These are phyloP conservation scores for Capsicum baccatum DNA, from an alignment of 257 asterid species.

Conservation along the genomic window DNA sequence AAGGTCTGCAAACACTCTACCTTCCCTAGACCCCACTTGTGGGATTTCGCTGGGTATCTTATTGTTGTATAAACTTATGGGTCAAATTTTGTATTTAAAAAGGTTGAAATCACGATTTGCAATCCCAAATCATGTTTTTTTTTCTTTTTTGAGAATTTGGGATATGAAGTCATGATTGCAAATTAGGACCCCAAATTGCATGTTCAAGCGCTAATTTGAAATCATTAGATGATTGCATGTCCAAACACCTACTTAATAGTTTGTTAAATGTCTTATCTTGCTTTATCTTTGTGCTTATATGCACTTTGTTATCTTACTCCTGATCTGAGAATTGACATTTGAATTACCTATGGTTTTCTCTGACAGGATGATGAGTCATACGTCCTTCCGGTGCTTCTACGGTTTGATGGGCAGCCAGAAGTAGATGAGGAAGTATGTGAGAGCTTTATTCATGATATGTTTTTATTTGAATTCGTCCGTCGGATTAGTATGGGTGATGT, in stretches of 20 bases:
- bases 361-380: slow-evolving; percentile 85
- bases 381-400: slow-evolving; percentile 87
- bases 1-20: no score
- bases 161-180: no score
- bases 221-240: no score
- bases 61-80: no score
- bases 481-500: not conserved
- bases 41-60: no score
- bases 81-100: no score
- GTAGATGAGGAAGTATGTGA: slow-evolving; percentile 85
- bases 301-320: not conserved
- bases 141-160: no score
- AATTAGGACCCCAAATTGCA: no score
- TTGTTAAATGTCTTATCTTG: not conserved
- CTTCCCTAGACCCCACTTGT: no score
- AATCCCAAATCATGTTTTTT: no score
- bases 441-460: slow-evolving; percentile 8
- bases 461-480: slow-evolving; percentile 18
- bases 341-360: slow-evolving; percentile 25
- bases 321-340: slow-evolving; percentile 11
- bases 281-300: slow-evolving; percentile 8
- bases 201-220: no score
- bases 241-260: not conserved
- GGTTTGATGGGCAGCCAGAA: slow-evolving; percentile 94
- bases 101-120: no score